These are phyloP conservation scores for Hemerocallis citrina DNA, from an alignment of 106 monocot species.

Conservation along the genomic window DNA sequence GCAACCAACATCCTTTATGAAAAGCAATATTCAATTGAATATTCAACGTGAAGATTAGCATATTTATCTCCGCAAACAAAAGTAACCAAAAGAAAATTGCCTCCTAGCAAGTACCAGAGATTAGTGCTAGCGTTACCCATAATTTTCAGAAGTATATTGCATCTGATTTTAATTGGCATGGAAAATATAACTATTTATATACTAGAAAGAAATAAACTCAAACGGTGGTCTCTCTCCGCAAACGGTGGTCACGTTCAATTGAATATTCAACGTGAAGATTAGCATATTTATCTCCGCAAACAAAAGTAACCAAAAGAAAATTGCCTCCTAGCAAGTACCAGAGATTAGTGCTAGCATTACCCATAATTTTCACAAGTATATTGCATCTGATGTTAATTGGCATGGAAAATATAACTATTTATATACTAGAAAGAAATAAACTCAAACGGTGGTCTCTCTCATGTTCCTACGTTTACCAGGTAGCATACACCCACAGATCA, in stretches of 20 bases:
- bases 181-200: too few relatives aligned
- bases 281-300: not conserved
- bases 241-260: too few relatives aligned
- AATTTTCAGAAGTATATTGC: too few relatives aligned
- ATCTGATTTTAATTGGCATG: too few relatives aligned
- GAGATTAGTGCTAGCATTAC: too few relatives aligned
- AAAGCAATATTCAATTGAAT: not conserved
- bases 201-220: too few relatives aligned
- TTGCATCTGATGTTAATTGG: not conserved
- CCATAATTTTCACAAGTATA: too few relatives aligned
- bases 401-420: not conserved
- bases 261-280: not conserved
- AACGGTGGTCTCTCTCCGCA: too few relatives aligned
- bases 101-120: not conserved
- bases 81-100: not conserved
- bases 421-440: not conserved
- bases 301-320: not conserved
- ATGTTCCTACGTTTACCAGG: too few relatives aligned
- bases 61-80: not conserved
- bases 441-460: not conserved
- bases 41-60: not conserved
- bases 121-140: too few relatives aligned
- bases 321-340: not conserved
- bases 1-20: too few relatives aligned
- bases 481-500: not conserved